phyloP scores from a whole-genome alignment of 1,284 basidiomycete species.

The Violaceomyces palustris region DNA sequence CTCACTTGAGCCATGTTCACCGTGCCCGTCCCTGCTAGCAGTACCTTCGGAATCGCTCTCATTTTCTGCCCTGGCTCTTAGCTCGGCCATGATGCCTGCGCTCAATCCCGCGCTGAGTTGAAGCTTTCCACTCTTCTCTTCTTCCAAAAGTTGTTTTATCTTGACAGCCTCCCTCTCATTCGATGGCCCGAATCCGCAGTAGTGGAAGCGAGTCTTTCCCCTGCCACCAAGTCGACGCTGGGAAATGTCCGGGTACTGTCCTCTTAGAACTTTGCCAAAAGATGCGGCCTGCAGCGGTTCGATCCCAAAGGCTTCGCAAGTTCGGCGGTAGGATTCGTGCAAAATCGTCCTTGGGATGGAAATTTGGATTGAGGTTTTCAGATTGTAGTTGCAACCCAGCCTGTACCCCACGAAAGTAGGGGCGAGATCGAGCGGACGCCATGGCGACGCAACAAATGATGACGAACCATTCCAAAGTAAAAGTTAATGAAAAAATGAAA shows the following conservation, averaged over 20 bases:
- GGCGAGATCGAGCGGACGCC: no score
- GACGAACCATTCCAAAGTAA: no score
- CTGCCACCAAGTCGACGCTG: constrained; percentile 26
- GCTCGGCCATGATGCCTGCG: constrained; percentile 15
- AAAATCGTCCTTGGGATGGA: constrained; percentile 30
- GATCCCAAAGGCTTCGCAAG: constrained; percentile 22
- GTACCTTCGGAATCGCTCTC: constrained; percentile 1
- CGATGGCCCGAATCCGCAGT: constrained; percentile 30
- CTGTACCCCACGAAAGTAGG: background rate
- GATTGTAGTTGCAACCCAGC: constrained; percentile 31
- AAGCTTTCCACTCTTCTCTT: constrained; percentile 26
- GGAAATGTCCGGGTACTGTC: constrained; percentile 26
- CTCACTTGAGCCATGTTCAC: background rate
- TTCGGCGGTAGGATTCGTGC: constrained; percentile 32
- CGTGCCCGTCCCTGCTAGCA: no score
- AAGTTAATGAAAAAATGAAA: no score
- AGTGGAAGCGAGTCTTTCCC: constrained; percentile 35
- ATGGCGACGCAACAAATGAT: no score
- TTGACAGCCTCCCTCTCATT: constrained; percentile 31
- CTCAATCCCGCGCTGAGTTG: constrained; percentile 30
- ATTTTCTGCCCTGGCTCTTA: constrained; percentile 5
- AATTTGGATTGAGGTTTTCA: constrained; percentile 34
- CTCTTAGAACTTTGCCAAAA: constrained; percentile 31
- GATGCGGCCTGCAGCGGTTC: constrained; percentile 31
- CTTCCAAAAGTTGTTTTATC: constrained; percentile 30